These are phyloP conservation scores for Trichoderma hamatum DNA, from an alignment of 2,329 filamentous ascomycete species.

Conservation along the genomic window DNA sequence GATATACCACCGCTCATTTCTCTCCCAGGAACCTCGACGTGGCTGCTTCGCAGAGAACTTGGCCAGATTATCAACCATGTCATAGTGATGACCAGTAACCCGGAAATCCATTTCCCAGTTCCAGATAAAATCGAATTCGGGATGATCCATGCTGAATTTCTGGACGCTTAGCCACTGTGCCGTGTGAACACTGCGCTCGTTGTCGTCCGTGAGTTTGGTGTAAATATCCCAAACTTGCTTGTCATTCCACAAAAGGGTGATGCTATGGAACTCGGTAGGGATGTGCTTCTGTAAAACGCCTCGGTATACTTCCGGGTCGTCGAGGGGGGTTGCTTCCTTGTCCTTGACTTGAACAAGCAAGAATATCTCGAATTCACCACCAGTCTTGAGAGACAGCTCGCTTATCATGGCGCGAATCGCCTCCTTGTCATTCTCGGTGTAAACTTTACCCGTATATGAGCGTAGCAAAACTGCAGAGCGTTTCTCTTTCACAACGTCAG, in stretches of 20 bases:
- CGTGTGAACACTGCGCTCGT: slow-evolving; percentile 57
- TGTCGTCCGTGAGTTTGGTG: slow-evolving; percentile 67
- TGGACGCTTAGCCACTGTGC: slow-evolving; percentile 74
- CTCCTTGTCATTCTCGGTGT: slow-evolving; percentile 78
- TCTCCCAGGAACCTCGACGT: slow-evolving; percentile 73
- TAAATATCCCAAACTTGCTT: slow-evolving; percentile 76
- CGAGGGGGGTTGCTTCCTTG: slow-evolving; percentile 58
- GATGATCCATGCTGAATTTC: slow-evolving; percentile 74
- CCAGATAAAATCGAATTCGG: slow-evolving; percentile 81
- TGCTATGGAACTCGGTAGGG: slow-evolving; percentile 69
- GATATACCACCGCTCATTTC: slow-evolving; percentile 73
- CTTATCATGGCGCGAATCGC: slow-evolving; percentile 77
- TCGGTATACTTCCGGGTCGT: slow-evolving; percentile 61
- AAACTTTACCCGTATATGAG: slow-evolving; percentile 74
- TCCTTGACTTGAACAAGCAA: slow-evolving; percentile 79
- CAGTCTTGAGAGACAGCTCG: slow-evolving; percentile 74
- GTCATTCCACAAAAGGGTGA: slow-evolving; percentile 76
- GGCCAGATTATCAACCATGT: slow-evolving; percentile 69
- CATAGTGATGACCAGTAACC: slow-evolving; percentile 79
- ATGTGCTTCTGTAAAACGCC: slow-evolving; percentile 63
- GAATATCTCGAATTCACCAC: slow-evolving; percentile 80
- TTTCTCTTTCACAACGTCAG: slow-evolving; percentile 42
- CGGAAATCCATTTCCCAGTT: slow-evolving; percentile 87
- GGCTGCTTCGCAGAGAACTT: slow-evolving; percentile 69
- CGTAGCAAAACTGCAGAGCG: slow-evolving; percentile 77